These are phyloP conservation scores for Kurtzmaniella fragi DNA, from an alignment of 805 yeast genomes.

Conservation along the genomic window DNA sequence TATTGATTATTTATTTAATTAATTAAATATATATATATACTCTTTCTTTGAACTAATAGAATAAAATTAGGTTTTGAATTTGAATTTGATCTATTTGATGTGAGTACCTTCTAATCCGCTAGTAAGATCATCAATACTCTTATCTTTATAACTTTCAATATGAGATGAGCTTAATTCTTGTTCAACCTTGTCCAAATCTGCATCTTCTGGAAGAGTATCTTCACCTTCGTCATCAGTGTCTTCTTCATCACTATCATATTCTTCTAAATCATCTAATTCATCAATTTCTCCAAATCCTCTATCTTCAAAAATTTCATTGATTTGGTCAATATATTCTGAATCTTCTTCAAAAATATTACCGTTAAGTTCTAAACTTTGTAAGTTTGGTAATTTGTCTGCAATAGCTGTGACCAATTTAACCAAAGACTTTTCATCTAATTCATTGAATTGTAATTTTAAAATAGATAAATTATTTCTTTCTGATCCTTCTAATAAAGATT, in stretches of 20 bases:
- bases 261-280: constrained; percentile 94
- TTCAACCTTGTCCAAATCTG: constrained; percentile 43
- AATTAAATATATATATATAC: no score
- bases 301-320: constrained; percentile 58
- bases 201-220: constrained; percentile 51
- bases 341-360: constrained; percentile 95
- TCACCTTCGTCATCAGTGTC: constrained; percentile 58
- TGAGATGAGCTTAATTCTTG: constrained; percentile 47
- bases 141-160: constrained; percentile 39
- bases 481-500: constrained; percentile 36
- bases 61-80: no score
- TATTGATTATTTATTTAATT: not conserved
- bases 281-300: constrained; percentile 82
- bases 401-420: constrained; percentile 54
- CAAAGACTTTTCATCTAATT: constrained; percentile 65
- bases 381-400: constrained; percentile 47
- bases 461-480: constrained; percentile 43
- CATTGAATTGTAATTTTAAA: constrained; percentile 83
- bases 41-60: no score
- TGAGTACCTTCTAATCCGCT: constrained; percentile 53
- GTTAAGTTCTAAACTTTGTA: constrained; percentile 73
- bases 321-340: constrained; percentile 57
- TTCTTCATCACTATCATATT: constrained; percentile 63
- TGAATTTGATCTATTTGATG: constrained; percentile 23
- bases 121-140: constrained; percentile 53